Evolutionary conservation across 306 rosid species (phyloP).

Genomic region (Medicago lupulina): DNA sequence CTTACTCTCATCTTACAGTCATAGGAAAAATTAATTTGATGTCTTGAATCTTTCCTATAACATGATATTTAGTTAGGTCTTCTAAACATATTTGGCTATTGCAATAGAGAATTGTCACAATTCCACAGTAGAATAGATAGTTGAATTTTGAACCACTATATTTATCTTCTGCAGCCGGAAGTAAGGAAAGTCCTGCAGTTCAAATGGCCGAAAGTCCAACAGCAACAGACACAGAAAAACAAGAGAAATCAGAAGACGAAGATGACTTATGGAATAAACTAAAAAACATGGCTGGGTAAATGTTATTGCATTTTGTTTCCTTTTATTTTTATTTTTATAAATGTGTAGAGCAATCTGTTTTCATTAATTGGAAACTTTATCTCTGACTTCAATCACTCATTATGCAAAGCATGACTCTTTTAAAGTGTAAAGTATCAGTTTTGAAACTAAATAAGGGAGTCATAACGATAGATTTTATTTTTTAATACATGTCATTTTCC

Average conservation of each 20-base stretch:
- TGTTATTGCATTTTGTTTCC: conserved; percentile 37
- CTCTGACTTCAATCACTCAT: conserved; percentile 5
- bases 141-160: conserved; percentile 39
- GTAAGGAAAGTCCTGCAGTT: conserved; percentile 54
- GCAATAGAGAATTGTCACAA: conserved; percentile 13
- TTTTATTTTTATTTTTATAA: neutral
- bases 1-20: conserved; percentile 18
- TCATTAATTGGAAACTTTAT: conserved; percentile 6
- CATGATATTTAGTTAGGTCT: conserved; percentile 28
- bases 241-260: conserved; percentile 60
- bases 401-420: conserved; percentile 11
- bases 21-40: conserved; percentile 6
- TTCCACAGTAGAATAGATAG: conserved; percentile 28
- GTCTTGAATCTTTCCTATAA: conserved; percentile 24
- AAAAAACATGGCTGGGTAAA: conserved; percentile 82
- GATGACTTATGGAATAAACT: conserved; percentile 70
- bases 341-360: conserved; percentile 10
- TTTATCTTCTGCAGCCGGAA: conserved; percentile 62
- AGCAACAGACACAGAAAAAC: conserved; percentile 55
- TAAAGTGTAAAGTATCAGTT: neutral
- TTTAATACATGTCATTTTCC: conserved; percentile 1
- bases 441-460: conserved; percentile 4
- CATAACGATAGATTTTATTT: conserved; percentile 5
- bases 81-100: conserved; percentile 27
- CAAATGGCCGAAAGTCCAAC: conserved; percentile 55